These are phyloP conservation scores for Dryadomyces quercus-mongolicae DNA, from an alignment of 2,329 filamentous ascomycete genomes.

Conservation along the genomic window DNA sequence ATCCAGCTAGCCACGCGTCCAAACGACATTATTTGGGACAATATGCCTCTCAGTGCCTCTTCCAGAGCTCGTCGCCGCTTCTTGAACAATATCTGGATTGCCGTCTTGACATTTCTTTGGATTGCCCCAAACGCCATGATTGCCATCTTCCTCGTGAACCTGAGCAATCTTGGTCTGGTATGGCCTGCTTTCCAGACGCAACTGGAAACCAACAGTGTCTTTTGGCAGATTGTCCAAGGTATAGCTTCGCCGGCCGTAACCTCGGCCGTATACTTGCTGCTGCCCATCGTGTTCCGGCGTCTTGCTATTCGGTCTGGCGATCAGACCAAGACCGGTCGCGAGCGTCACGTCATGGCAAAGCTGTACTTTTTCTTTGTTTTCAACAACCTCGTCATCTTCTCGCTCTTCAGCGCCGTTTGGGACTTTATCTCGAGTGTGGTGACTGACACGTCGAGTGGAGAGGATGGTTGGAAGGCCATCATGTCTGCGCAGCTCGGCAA, in stretches of 20 bases:
- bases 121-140: conserved; percentile 89
- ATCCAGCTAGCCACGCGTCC: conserved; percentile 73
- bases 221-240: conserved; percentile 88
- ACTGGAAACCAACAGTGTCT: conserved; percentile 47
- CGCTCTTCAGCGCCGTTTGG: conserved; percentile 77
- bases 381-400: conserved; percentile 94
- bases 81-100: conserved; percentile 75
- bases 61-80: conserved; percentile 61
- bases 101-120: conserved; percentile 71
- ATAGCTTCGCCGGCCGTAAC: conserved; percentile 78
- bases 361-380: conserved; percentile 94
- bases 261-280: conserved; percentile 72
- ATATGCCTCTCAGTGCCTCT: conserved; percentile 60
- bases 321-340: conserved; percentile 80
- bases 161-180: conserved; percentile 66
- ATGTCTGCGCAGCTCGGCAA: conserved; percentile 48
- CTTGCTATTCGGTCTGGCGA: conserved; percentile 77
- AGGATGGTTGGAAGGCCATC: conserved; percentile 58
- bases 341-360: conserved; percentile 81
- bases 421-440: conserved; percentile 57
- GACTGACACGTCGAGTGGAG: conserved; percentile 38
- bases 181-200: conserved; percentile 64
- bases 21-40: conserved; percentile 93
- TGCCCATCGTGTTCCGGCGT: conserved; percentile 85
- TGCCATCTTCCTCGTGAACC: conserved; percentile 81